These are phyloP conservation scores for Fraxinus quadrangulata DNA, from an alignment of 257 asterid species.

Conservation along the genomic window DNA sequence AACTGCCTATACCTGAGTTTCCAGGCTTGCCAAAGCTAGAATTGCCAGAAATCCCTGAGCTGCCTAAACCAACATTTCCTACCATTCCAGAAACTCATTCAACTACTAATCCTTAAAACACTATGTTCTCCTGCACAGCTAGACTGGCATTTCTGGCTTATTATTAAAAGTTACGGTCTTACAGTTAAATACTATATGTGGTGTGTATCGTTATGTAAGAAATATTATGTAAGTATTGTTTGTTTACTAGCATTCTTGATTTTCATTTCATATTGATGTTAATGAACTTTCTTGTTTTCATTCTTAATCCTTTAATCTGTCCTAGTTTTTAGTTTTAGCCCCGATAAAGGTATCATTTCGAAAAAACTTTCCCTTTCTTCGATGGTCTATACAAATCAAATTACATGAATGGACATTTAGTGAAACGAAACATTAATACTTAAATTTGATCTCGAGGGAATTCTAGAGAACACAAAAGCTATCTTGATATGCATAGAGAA, in stretches of 20 bases:
- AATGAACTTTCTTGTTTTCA: background rate
- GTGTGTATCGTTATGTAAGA: background rate
- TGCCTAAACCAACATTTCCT: background rate
- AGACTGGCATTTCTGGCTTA: background rate
- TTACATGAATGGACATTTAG: background rate
- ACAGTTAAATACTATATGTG: background rate
- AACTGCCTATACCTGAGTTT: slow-evolving; percentile 26
- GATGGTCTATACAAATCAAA: background rate
- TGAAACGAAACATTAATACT: background rate
- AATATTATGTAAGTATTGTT: background rate
- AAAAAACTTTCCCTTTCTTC: background rate
- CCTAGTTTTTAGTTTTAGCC: no score
- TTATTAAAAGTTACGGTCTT: background rate
- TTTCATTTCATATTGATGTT: background rate
- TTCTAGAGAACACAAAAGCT: background rate
- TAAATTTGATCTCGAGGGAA: background rate
- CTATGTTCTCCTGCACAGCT: background rate
- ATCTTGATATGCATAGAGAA: background rate
- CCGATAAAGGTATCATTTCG: no score
- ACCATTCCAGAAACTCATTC: background rate
- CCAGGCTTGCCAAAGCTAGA: slow-evolving; percentile 34
- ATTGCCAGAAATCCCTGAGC: background rate
- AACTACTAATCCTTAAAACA: background rate
- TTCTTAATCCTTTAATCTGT: no score
- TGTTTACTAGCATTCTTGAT: background rate